Conservation (phyloP, 352 stramenopile species). For the Phytopythium delawarense region DNA sequence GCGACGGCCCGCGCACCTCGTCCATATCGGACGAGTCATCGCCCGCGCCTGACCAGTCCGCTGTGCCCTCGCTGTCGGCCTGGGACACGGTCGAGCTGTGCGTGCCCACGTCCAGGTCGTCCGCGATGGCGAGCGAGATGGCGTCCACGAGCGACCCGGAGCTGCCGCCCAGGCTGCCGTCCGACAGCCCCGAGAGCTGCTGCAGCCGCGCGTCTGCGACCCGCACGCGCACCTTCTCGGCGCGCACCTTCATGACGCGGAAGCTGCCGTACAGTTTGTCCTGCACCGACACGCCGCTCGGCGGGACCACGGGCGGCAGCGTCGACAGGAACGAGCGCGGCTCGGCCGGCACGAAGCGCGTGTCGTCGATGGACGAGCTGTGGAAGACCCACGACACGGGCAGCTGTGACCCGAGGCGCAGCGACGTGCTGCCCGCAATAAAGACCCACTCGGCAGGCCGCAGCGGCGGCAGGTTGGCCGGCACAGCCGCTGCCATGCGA, state of each 20-base stretch:
- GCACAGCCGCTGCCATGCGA: constrained; percentile 48
- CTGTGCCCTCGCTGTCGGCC: neutral
- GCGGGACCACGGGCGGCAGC: constrained; percentile 37
- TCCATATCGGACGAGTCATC: constrained; percentile 24
- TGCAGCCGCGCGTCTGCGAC: constrained; percentile 52
- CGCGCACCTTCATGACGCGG: constrained; percentile 54
- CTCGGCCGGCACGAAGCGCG: constrained; percentile 60
- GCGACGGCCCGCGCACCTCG: constrained; percentile 42
- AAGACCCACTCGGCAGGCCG: constrained; percentile 57
- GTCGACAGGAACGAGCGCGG: constrained; percentile 49
- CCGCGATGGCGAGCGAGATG: constrained; percentile 37
- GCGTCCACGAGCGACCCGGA: constrained; percentile 26
- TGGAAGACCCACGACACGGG: constrained; percentile 69
- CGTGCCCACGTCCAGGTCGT: constrained; percentile 13
- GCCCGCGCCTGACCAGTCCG: constrained; percentile 7
- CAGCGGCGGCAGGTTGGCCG: constrained; percentile 32
- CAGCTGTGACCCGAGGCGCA: constrained; percentile 39
- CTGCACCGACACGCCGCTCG: constrained; percentile 48
- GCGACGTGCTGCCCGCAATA: constrained; percentile 27
- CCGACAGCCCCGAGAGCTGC: constrained; percentile 16
- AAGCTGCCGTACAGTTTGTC: constrained; percentile 73
- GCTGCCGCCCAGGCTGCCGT: constrained; percentile 17
- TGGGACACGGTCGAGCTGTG: constrained; percentile 5
- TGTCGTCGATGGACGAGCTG: constrained; percentile 65
- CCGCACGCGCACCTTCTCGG: constrained; percentile 61